Conservation (phyloP, 495 filamentous ascomycete species). For the Umbilicaria muhlenbergii region DNA sequence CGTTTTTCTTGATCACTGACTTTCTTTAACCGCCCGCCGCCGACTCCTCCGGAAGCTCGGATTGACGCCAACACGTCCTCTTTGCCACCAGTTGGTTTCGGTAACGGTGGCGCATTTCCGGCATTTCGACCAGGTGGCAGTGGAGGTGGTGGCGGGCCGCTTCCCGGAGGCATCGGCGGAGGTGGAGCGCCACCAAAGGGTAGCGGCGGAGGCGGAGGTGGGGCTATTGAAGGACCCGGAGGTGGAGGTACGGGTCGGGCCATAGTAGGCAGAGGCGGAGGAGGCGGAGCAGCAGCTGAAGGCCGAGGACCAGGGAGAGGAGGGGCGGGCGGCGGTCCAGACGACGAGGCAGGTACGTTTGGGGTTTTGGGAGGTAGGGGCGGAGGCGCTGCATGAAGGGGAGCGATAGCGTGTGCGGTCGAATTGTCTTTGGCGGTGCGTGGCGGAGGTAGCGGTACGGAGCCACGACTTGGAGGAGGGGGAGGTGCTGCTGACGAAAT, state of each 20-base stretch:
- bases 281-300: conserved; percentile 29
- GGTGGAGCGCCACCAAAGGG: conserved; percentile 20
- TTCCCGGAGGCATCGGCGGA: conserved; percentile 27
- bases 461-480: conserved; percentile 54
- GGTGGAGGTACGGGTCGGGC: conserved; percentile 25
- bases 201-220: conserved; percentile 32
- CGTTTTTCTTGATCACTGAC: conserved; percentile 61
- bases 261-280: conserved; percentile 30
- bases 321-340: conserved; percentile 44
- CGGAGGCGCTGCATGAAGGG: conserved; percentile 33
- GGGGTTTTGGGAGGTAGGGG: conserved; percentile 62
- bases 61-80: conserved; percentile 70
- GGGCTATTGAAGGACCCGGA: conserved; percentile 19
- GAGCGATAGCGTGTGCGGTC: conserved; percentile 23
- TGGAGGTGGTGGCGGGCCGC: conserved; percentile 53
- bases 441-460: conserved; percentile 56
- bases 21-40: conserved; percentile 57
- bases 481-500: conserved; percentile 46
- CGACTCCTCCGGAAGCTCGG: conserved; percentile 56
- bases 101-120: conserved; percentile 42
- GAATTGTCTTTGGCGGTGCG: conserved; percentile 38
- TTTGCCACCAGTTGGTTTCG: conserved; percentile 33
- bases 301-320: conserved; percentile 26
- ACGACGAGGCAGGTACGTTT: conserved; percentile 17
- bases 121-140: conserved; percentile 48